phyloP scores from a whole-genome alignment of 768 basidiomycete species.

The Cubamyces lactineus region DNA sequence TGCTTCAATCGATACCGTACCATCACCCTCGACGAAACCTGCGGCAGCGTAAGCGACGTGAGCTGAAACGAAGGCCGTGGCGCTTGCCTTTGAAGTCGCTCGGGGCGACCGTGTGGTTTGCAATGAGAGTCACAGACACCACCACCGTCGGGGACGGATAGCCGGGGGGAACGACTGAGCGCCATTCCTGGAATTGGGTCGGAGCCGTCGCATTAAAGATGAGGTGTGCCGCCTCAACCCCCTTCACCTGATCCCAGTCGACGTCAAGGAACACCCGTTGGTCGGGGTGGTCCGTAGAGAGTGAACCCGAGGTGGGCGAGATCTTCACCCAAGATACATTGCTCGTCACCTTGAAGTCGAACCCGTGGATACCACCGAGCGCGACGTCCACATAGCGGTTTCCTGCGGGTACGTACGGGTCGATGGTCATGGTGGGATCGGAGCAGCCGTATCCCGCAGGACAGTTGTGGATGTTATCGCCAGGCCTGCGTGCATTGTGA shows the following conservation, averaged over 20 bases:
- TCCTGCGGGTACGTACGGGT: slow-evolving; percentile 57
- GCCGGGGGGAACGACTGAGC: neutral
- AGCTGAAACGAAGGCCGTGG: too few relatives aligned
- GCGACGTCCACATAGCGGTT: slow-evolving; percentile 64
- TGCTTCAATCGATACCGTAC: too few relatives aligned
- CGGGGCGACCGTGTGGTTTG: slow-evolving; percentile 41
- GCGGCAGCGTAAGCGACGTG: too few relatives aligned
- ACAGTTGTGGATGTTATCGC: slow-evolving; percentile 67
- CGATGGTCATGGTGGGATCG: slow-evolving; percentile 53
- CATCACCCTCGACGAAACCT: slow-evolving; percentile 40
- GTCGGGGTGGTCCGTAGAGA: slow-evolving; percentile 52
- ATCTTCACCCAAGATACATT: slow-evolving; percentile 59
- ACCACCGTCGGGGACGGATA: neutral
- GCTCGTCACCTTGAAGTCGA: slow-evolving; percentile 53
- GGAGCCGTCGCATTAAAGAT: slow-evolving; percentile 50
- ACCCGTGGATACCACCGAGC: slow-evolving; percentile 59
- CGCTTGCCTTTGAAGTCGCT: slow-evolving; percentile 51
- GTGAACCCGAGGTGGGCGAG: slow-evolving; percentile 49
- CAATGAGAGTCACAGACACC: slow-evolving; percentile 33
- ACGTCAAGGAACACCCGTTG: slow-evolving; percentile 57
- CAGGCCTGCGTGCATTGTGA: slow-evolving; percentile 50
- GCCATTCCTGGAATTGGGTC: slow-evolving; percentile 37
- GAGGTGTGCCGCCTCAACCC: slow-evolving; percentile 44
- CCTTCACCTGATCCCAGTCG: slow-evolving; percentile 55
- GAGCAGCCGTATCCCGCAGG: slow-evolving; percentile 49